phyloP scores from a whole-genome alignment of 116 monocot species.

The Thalassia testudinum region DNA sequence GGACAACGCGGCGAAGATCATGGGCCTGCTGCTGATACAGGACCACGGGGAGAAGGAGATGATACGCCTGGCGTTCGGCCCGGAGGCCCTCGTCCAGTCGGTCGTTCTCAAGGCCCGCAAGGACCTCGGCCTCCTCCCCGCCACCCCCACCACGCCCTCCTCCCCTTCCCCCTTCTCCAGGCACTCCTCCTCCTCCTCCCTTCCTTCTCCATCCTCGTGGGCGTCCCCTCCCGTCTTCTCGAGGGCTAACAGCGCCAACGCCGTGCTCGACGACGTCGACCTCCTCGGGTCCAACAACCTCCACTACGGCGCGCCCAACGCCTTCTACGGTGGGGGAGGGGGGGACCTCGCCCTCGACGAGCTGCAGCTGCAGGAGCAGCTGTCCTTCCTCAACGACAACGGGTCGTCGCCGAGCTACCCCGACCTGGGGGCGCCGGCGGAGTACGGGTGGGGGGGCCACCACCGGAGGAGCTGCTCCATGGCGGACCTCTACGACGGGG shows the following conservation, averaged over 20 bases:
- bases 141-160: conserved; percentile 13
- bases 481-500: conserved; percentile 30
- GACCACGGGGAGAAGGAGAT: conserved; percentile 99
- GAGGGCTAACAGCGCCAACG: conserved; percentile 12
- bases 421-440: neutral
- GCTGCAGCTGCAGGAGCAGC: too few relatives aligned
- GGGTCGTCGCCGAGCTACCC: conserved; percentile 15
- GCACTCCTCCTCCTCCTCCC: conserved; percentile 16
- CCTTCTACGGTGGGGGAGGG: neutral
- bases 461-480: conserved; percentile 51
- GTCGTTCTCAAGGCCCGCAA: conserved; percentile 43
- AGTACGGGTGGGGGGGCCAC: conserved; percentile 14
- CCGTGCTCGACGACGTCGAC: conserved; percentile 3
- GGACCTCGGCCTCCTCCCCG: conserved; percentile 35
- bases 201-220: conserved; percentile 36
- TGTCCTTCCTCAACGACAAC: conserved; percentile 14
- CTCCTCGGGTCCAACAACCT: conserved; percentile 2
- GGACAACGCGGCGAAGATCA: conserved; percentile 93
- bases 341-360: neutral
- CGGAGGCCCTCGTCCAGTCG: conserved; percentile 60
- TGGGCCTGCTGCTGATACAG: conserved; percentile 81
- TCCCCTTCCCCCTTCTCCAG: conserved; percentile 14
- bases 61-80: conserved; percentile 94
- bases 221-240: conserved; percentile 25
- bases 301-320: conserved; percentile 2